Conservation (phyloP, 2,329 filamentous ascomycete genomes). For the Cercospora sp. region DNA sequence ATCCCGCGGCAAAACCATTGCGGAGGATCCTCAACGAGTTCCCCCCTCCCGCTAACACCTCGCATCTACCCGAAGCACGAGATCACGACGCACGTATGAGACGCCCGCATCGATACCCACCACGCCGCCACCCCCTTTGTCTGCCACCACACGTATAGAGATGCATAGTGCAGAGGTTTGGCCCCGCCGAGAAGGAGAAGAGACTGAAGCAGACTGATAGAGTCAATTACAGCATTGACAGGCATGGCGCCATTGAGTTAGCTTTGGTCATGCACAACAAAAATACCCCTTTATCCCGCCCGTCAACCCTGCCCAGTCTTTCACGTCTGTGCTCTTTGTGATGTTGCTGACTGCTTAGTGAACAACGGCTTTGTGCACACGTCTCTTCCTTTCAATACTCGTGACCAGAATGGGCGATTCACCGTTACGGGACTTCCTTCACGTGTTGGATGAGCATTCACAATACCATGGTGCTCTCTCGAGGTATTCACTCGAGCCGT, state of each 20-base stretch:
- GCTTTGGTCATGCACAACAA: conserved; percentile 7
- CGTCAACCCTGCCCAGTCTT: background rate
- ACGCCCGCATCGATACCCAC: conserved; percentile 11
- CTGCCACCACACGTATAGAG: conserved; percentile 13
- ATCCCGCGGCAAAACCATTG: background rate
- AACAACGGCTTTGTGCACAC: background rate
- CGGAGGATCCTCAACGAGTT: background rate
- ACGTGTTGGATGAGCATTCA: background rate
- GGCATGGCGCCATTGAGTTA: background rate
- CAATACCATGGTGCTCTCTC: background rate
- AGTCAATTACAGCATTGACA: conserved; percentile 10
- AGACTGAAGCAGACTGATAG: conserved; percentile 10
- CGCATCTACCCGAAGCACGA: conserved; percentile 11
- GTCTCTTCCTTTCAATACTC: background rate
- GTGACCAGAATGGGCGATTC: background rate
- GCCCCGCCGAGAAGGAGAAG: conserved; percentile 9
- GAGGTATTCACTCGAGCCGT: background rate
- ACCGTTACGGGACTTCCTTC: background rate
- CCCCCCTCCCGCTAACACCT: background rate
- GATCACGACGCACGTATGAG: conserved; percentile 13
- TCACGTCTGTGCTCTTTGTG: background rate
- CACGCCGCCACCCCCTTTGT: conserved; percentile 15
- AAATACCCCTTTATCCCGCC: background rate
- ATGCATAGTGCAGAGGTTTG: conserved; percentile 7
- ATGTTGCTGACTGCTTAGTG: background rate